phyloP scores from a whole-genome alignment of 1,284 basidiomycete species.

The Leccinum subspadiceum region DNA sequence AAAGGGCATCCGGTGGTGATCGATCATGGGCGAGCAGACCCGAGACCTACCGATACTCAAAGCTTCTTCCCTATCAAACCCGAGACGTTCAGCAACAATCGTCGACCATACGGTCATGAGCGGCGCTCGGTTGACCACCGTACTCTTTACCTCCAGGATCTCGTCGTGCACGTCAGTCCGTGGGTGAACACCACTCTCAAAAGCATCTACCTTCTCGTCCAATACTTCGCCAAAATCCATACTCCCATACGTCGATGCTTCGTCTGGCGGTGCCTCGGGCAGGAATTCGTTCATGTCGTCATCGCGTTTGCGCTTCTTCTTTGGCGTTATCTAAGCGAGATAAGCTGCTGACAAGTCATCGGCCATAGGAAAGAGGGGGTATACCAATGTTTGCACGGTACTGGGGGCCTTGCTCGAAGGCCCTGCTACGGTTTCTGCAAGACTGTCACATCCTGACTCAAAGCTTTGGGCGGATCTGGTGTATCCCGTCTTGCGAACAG shows the following conservation, averaged over 20 bases:
- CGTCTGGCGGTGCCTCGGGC: constrained; percentile 50
- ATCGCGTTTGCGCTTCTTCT: constrained; percentile 53
- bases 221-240: constrained; percentile 71
- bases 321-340: constrained; percentile 40
- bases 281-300: constrained; percentile 58
- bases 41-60: constrained; percentile 72
- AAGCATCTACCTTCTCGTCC: constrained; percentile 56
- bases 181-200: background rate
- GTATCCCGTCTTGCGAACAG: constrained; percentile 66
- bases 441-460: constrained; percentile 1
- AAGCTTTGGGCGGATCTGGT: constrained; percentile 26
- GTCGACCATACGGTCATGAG: constrained; percentile 94
- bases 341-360: constrained; percentile 6
- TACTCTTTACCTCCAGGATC: constrained; percentile 58
- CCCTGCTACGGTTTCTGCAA: background rate
- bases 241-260: constrained; percentile 48
- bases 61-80: constrained; percentile 85
- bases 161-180: constrained; percentile 29
- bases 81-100: constrained; percentile 80
- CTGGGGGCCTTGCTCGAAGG: constrained; percentile 11
- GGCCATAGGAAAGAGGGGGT: constrained; percentile 21
- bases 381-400: constrained; percentile 25
- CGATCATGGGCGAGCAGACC: constrained; percentile 1
- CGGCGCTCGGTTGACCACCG: constrained; percentile 87
- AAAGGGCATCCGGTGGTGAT: constrained; percentile 12